These are phyloP conservation scores for Insectozyma bohioensis DNA, from an alignment of 1,139 yeast genomes.

Conservation along the genomic window DNA sequence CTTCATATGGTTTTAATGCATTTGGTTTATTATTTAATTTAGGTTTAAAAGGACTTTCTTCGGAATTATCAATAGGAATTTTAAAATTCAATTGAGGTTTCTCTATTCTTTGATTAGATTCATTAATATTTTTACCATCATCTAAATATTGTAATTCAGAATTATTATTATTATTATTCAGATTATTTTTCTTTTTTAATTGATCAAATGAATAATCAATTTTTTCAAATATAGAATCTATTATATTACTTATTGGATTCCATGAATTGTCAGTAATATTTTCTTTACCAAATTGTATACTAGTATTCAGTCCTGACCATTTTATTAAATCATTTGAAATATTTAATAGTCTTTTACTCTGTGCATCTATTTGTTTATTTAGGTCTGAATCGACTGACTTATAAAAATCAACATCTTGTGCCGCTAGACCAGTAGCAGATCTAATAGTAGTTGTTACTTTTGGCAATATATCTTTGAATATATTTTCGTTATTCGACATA, in stretches of 20 bases:
- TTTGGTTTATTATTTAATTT: conserved; percentile 70
- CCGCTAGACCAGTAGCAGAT: conserved; percentile 68
- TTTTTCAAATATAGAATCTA: conserved; percentile 76
- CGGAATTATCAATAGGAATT: conserved; percentile 64
- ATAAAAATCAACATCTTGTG: conserved; percentile 79
- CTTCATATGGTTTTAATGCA: conserved; percentile 55
- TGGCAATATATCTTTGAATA: conserved; percentile 33
- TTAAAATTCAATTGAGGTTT: conserved; percentile 76
- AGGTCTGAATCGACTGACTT: conserved; percentile 61
- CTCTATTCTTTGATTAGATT: conserved; percentile 38
- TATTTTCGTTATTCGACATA: conserved; percentile 12
- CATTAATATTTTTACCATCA: conserved; percentile 16
- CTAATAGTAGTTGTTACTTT: conserved; percentile 58
- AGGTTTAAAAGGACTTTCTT: conserved; percentile 74
- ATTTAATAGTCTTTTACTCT: conserved; percentile 47
- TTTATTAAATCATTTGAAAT: conserved; percentile 54
- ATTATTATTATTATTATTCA: conserved; percentile 2
- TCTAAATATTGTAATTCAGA: conserved; percentile 13
- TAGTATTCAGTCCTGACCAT: conserved; percentile 23
- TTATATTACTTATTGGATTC: conserved; percentile 58
- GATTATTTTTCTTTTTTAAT: conserved; percentile 13
- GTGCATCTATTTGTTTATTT: conserved; percentile 38
- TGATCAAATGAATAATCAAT: conserved; percentile 62
- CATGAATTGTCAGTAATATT: conserved; percentile 43
- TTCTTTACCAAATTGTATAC: conserved; percentile 40